A percentile compares a stretch with the other conserved stretches of the same genome.
Conservation (phyloP, 2,329 filamentous ascomycete genomes). For the Epichloe sp. region DNA sequence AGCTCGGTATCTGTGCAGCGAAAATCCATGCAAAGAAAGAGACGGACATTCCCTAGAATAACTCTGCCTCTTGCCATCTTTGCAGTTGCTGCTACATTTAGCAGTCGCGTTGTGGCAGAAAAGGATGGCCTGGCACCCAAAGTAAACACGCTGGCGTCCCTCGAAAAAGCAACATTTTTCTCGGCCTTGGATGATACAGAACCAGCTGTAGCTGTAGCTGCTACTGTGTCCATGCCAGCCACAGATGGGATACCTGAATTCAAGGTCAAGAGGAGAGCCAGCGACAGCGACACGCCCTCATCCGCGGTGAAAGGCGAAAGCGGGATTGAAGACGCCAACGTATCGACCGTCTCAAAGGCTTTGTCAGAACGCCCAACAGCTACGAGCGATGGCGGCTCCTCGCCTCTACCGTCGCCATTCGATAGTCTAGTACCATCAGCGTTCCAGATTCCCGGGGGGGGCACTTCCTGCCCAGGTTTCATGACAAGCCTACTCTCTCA, state of each 20-base stretch:
- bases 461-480: conserved; percentile 48
- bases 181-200: neutral
- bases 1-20: neutral
- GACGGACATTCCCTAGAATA: neutral
- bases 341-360: neutral
- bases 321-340: neutral
- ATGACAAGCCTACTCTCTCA: conserved; percentile 55
- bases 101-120: neutral
- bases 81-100: neutral
- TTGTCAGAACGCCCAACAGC: neutral
- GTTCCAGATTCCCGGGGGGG: conserved; percentile 36
- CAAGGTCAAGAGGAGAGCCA: neutral
- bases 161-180: neutral
- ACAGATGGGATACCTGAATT: neutral
- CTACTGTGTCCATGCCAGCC: neutral
- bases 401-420: conserved; percentile 49
- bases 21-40: neutral
- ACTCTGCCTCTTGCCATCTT: neutral
- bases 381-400: neutral
- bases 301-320: neutral
- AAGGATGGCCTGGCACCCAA: neutral
- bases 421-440: conserved; percentile 51
- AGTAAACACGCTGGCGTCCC: neutral
- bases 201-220: neutral
- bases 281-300: neutral